Conservation (phyloP, 768 basidiomycete genomes). For the Suillus alpinus region DNA sequence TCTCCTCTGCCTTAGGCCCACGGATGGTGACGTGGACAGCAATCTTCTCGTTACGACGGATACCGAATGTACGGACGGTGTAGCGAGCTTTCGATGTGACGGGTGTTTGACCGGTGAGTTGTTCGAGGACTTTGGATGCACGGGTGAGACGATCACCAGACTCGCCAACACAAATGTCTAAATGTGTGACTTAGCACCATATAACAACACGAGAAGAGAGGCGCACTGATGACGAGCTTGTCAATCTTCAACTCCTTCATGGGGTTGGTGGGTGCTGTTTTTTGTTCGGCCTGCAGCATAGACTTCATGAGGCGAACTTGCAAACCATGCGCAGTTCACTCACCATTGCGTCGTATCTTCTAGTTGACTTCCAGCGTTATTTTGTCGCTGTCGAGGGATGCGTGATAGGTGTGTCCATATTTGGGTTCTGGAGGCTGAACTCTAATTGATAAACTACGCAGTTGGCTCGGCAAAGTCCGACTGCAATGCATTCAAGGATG, state of each 20-base stretch:
- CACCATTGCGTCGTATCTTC: constrained; percentile 21
- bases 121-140: constrained; percentile 98
- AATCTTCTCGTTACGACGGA: constrained; percentile 99
- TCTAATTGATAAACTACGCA: constrained; percentile 12
- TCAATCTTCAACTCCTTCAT: constrained; percentile 97
- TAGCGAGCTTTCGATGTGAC: constrained; percentile 99
- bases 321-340: constrained; percentile 6
- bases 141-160: constrained; percentile 98
- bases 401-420: background rate
- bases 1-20: constrained; percentile 99
- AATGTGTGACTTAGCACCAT: constrained; percentile 4
- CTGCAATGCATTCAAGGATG: background rate
- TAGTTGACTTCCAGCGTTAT: constrained; percentile 26
- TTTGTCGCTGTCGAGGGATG: constrained; percentile 26
- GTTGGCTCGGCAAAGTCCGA: background rate
- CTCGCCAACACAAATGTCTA: constrained; percentile 99
- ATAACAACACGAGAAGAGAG: constrained; percentile 11
- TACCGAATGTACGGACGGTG: constrained; percentile 98
- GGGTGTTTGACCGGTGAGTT: constrained; percentile 98
- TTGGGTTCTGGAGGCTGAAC: constrained; percentile 28
- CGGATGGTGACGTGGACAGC: constrained; percentile 98
- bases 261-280: constrained; percentile 85
- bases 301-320: background rate
- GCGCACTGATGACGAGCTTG: constrained; percentile 96
- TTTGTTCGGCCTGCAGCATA: constrained; percentile 71